A percentile compares a stretch with the other conserved stretches of the same genome.
phyloP scores from a whole-genome alignment of 192 early-diverging fungal species.

The Lobosporangium transversale region DNA sequence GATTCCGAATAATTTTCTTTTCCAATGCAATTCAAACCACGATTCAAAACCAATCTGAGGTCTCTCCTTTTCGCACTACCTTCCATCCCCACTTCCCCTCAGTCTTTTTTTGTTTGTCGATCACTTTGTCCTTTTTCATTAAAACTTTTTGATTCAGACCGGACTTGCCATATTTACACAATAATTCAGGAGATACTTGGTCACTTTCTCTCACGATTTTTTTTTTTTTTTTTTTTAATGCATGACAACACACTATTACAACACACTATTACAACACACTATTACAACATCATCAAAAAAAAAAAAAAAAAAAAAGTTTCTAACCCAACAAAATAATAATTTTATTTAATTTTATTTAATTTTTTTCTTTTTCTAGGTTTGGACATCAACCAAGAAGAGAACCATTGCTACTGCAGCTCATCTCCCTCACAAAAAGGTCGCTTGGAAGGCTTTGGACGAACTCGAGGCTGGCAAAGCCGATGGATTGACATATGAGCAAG shows the following conservation, averaged over 20 bases:
- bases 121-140: too few relatives aligned
- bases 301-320: background rate
- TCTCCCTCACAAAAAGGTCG: slow-evolving; percentile 85
- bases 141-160: too few relatives aligned
- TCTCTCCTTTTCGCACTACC: too few relatives aligned
- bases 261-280: background rate
- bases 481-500: slow-evolving; percentile 98
- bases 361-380: slow-evolving; percentile 61
- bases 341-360: too few relatives aligned
- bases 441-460: slow-evolving; percentile 98
- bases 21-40: too few relatives aligned
- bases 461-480: slow-evolving; percentile 97
- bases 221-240: slow-evolving; percentile 9
- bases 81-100: too few relatives aligned
- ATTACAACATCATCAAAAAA: background rate
- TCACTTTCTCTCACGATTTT: slow-evolving; percentile 31
- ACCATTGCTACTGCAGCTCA: slow-evolving; percentile 90
- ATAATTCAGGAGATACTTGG: too few relatives aligned
- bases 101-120: too few relatives aligned
- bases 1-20: too few relatives aligned
- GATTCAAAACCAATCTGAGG: too few relatives aligned
- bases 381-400: slow-evolving; percentile 96
- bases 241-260: slow-evolving; percentile 2
- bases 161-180: too few relatives aligned
- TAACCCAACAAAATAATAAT: too few relatives aligned